These are phyloP conservation scores for Pseudogymnoascus sp. DNA, from an alignment of 2,329 filamentous ascomycete genomes.

Conservation along the genomic window DNA sequence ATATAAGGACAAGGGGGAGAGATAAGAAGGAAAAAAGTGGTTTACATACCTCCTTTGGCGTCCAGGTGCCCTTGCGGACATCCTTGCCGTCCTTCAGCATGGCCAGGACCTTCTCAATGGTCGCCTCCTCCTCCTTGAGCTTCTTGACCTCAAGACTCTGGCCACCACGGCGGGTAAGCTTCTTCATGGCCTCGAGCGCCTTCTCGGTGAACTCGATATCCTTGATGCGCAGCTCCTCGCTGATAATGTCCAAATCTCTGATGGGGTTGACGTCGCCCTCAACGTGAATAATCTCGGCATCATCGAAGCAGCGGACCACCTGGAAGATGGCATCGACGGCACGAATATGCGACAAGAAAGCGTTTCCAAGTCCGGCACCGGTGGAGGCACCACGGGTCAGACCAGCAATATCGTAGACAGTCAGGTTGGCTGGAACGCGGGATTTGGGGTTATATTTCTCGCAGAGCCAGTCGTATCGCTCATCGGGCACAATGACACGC, in stretches of 20 bases:
- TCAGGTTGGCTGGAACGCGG: slow-evolving; percentile 90
- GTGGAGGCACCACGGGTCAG: slow-evolving; percentile 92
- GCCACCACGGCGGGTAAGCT: slow-evolving; percentile 89
- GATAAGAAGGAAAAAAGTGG: slow-evolving; percentile 22
- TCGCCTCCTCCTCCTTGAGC: slow-evolving; percentile 86
- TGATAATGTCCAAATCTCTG: slow-evolving; percentile 92
- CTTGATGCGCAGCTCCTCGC: slow-evolving; percentile 91
- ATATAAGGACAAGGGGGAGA: slow-evolving; percentile 40
- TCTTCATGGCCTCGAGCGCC: slow-evolving; percentile 80
- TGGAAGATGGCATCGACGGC: slow-evolving; percentile 98
- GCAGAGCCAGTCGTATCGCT: slow-evolving; percentile 89
- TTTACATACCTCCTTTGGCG: slow-evolving; percentile 80
- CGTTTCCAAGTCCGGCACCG: slow-evolving; percentile 92
- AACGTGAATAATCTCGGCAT: slow-evolving; percentile 98
- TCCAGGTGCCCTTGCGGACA: slow-evolving; percentile 82
- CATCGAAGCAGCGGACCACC: slow-evolving; percentile 93
- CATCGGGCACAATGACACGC: slow-evolving; percentile 92
- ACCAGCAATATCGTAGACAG: slow-evolving; percentile 97
- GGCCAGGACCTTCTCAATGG: slow-evolving; percentile 79
- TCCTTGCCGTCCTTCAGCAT: slow-evolving; percentile 85
- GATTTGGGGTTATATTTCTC: slow-evolving; percentile 98
- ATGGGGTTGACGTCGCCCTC: slow-evolving; percentile 96
- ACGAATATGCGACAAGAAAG: slow-evolving; percentile 97
- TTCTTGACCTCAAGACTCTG: slow-evolving; percentile 98
- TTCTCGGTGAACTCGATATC: slow-evolving; percentile 99